Evolutionary conservation across 176 grass and related monocot species (phyloP).

Genomic region (Eragrostis curvula): DNA sequence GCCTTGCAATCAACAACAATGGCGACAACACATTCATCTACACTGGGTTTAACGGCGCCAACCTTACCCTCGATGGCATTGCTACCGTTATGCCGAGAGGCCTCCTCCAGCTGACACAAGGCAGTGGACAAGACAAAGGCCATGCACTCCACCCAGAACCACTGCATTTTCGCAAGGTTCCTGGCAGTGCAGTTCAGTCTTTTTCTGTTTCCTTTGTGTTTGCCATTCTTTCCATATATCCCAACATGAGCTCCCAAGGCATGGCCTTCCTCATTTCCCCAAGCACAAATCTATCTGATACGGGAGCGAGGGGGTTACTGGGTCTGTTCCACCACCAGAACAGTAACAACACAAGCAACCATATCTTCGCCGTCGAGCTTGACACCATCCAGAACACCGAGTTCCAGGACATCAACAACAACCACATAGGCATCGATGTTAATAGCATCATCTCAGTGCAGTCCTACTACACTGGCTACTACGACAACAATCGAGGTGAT

Average conservation of each 20-base stretch:
- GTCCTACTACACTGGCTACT: background rate
- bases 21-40: background rate
- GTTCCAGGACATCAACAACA: constrained; percentile 33
- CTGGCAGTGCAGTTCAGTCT: background rate
- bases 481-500: background rate
- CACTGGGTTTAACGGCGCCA: background rate
- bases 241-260: constrained; percentile 38
- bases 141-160: constrained; percentile 40
- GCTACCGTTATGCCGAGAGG: constrained; percentile 20
- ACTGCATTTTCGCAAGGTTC: constrained; percentile 13
- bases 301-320: background rate
- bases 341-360: background rate
- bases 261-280: constrained; percentile 42
- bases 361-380: constrained; percentile 41
- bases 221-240: constrained; percentile 28
- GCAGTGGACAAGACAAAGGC: background rate
- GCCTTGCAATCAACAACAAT: too few relatives aligned
- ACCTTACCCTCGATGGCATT: constrained; percentile 8
- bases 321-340: background rate
- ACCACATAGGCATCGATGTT: constrained; percentile 16
- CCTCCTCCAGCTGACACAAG: constrained; percentile 45
- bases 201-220: constrained; percentile 59
- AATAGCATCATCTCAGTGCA: background rate
- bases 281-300: constrained; percentile 23
- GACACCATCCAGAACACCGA: constrained; percentile 27